A percentile compares a stretch with the other conserved stretches of the same genome.
Evolutionary conservation across 805 yeast genomes (phyloP).

Genomic region (Wickerhamiella azyma): DNA sequence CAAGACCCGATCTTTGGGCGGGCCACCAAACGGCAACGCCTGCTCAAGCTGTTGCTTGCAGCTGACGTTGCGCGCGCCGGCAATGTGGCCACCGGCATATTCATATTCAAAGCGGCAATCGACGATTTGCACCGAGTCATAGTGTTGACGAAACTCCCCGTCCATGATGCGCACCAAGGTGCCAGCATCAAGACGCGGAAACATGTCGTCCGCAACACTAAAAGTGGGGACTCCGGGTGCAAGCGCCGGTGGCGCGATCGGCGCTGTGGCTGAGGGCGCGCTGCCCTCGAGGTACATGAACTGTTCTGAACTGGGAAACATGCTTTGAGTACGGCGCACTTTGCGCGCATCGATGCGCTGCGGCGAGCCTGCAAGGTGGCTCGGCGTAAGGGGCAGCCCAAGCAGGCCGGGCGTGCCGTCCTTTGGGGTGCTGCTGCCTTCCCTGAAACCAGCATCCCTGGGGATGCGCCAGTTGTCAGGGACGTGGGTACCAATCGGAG

Average conservation of each 20-base stretch:
- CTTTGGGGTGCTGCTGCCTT: too few species aligned
- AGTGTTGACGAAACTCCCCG: slow-evolving; percentile 38
- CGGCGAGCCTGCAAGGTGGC: slow-evolving; percentile 2
- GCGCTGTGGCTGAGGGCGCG: slow-evolving; percentile 11
- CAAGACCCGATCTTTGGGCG: slow-evolving; percentile 28
- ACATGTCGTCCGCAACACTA: slow-evolving; percentile 40
- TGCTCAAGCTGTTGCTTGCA: slow-evolving; percentile 56
- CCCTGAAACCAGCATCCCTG: background rate
- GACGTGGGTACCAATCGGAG: background rate
- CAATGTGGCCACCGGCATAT: slow-evolving; percentile 83
- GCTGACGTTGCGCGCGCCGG: slow-evolving; percentile 65
- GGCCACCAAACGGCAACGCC: slow-evolving; percentile 26
- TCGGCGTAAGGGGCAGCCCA: background rate
- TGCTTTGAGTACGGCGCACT: slow-evolving; percentile 52
- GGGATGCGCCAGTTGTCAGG: background rate
- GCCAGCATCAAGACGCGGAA: slow-evolving; percentile 51
- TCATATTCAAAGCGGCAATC: slow-evolving; percentile 94
- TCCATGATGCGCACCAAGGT: slow-evolving; percentile 45
- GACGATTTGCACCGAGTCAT: slow-evolving; percentile 45
- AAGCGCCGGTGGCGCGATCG: slow-evolving; percentile 5
- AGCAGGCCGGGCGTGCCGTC: background rate
- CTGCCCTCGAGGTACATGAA: slow-evolving; percentile 27
- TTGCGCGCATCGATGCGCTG: slow-evolving; percentile 19
- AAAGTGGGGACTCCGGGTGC: slow-evolving; percentile 30
- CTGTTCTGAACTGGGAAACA: slow-evolving; percentile 48